Evolutionary conservation across 345 rosid genomes (phyloP).

Genomic region (Turritis glabra): DNA sequence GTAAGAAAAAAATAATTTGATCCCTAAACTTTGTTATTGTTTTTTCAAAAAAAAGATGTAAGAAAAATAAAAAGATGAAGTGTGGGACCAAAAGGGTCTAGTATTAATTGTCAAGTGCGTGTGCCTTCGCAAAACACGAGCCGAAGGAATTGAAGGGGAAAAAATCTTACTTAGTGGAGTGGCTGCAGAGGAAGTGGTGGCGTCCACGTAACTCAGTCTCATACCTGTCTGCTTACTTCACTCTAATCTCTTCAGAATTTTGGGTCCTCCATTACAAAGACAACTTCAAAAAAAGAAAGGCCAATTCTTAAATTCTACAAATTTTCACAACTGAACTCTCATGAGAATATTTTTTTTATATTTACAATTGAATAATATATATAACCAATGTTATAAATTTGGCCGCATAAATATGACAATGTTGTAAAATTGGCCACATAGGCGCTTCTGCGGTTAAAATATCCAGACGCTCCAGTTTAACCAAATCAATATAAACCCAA

Average conservation of each 20-base stretch:
- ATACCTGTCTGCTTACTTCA: slow-evolving; percentile 49
- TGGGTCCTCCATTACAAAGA: slow-evolving; percentile 42
- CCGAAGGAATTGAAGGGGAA: slow-evolving; percentile 19
- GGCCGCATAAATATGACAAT: no score
- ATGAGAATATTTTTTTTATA: neutral
- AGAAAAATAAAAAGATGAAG: neutral
- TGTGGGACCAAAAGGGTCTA: slow-evolving; percentile 34
- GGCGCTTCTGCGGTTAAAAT: no score
- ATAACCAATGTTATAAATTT: neutral
- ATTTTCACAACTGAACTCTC: slow-evolving; percentile 7
- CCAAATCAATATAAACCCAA: neutral
- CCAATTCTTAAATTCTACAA: neutral
- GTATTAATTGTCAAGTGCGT: slow-evolving; percentile 27
- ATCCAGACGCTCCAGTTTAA: no score
- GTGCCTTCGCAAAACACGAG: slow-evolving; percentile 21
- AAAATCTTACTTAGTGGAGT: slow-evolving; percentile 46
- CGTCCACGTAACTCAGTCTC: slow-evolving; percentile 50
- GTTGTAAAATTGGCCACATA: no score
- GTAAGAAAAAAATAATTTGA: slow-evolving; percentile 12
- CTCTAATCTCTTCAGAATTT: slow-evolving; percentile 37
- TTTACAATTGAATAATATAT: neutral
- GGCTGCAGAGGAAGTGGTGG: slow-evolving; percentile 60
- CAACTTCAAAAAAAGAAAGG: slow-evolving; percentile 15
- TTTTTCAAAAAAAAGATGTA: slow-evolving; percentile 21
- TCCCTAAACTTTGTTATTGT: no score